These are phyloP conservation scores for Blastomyces emzantsi DNA, from an alignment of 2,329 filamentous ascomycete species.

Conservation along the genomic window DNA sequence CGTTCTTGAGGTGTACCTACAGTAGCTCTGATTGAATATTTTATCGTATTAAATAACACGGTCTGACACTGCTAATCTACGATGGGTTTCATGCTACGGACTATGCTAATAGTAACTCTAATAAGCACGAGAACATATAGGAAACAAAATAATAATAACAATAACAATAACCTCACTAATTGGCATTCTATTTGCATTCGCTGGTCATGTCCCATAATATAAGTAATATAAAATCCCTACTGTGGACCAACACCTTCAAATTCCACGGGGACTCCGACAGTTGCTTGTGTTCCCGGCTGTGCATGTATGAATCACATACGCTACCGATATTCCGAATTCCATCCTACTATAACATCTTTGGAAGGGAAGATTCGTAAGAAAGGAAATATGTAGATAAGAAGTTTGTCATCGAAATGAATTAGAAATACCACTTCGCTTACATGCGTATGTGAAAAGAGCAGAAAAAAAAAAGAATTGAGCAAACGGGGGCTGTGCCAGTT, in stretches of 20 bases:
- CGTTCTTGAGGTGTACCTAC: too few species aligned
- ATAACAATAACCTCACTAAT: not conserved
- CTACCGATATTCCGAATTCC: not conserved
- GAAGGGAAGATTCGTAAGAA: not conserved
- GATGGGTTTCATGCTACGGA: too few species aligned
- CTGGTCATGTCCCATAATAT: not conserved
- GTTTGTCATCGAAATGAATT: not conserved
- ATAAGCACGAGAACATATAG: too few species aligned
- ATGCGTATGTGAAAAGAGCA: not conserved
- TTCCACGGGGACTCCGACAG: not conserved
- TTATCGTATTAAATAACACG: too few species aligned
- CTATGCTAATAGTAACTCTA: too few species aligned
- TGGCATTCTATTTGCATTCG: not conserved
- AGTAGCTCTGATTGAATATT: too few species aligned
- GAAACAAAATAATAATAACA: not conserved
- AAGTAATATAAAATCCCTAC: not conserved
- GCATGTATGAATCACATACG: not conserved
- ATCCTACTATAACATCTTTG: not conserved
- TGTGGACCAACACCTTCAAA: not conserved
- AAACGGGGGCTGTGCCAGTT: not conserved
- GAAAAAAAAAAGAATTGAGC: not conserved
- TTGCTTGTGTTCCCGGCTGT: not conserved
- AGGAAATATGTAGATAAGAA: not conserved
- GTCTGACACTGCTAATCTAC: too few species aligned
- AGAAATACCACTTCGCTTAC: not conserved